phyloP scores from a whole-genome alignment of 208 protist species.

The Acanthamoeba triangularis region DNA sequence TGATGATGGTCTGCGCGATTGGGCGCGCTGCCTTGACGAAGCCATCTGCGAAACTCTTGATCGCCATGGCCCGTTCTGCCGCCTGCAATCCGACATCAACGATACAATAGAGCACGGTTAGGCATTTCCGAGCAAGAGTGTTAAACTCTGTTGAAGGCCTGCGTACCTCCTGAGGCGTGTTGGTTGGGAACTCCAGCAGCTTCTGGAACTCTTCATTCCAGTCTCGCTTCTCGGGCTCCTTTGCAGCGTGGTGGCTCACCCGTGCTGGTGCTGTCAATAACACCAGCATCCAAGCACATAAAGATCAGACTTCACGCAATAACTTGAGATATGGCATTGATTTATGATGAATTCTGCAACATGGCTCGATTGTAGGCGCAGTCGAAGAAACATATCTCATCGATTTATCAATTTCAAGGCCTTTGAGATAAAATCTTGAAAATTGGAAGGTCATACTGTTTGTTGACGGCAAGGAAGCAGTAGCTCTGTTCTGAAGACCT shows the following conservation, averaged over 20 bases:
- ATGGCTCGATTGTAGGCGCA: too few relatives aligned
- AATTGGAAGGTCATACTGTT: not conserved
- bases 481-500: not conserved
- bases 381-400: too few relatives aligned
- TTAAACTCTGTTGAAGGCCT: not conserved
- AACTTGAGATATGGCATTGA: too few relatives aligned
- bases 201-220: slow-evolving; percentile 73
- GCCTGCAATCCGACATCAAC: not conserved
- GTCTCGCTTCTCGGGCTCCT: slow-evolving; percentile 40
- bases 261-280: not conserved
- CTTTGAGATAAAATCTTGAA: not conserved
- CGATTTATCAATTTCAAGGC: too few relatives aligned
- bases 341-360: too few relatives aligned
- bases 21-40: slow-evolving; percentile 41
- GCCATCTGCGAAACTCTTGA: slow-evolving; percentile 59
- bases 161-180: slow-evolving; percentile 49
- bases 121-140: not conserved
- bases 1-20: slow-evolving; percentile 31
- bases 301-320: too few relatives aligned
- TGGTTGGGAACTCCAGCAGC: slow-evolving; percentile 60
- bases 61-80: slow-evolving; percentile 53
- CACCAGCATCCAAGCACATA: not conserved
- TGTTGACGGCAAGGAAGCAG: not conserved
- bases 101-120: not conserved
- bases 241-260: not conserved